Base-by-base conservation (phyloP, 805 yeast genomes). In the Huiozyma naganishii region DNA sequence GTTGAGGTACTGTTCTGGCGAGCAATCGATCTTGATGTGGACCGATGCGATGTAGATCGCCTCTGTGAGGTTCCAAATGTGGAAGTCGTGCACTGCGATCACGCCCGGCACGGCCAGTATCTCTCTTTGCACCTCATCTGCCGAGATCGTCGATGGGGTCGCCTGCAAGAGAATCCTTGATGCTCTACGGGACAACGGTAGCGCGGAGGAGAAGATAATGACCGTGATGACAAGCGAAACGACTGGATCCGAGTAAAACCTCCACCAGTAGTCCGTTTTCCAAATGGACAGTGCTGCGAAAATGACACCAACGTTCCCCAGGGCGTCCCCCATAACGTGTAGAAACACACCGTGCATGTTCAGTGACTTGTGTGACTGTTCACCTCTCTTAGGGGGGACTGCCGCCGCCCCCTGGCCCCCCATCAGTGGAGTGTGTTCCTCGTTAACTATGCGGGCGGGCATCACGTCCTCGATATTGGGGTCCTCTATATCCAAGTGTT, bases 291-390 rank as follows among this genome's bases (percentile, higher is more conserved):
- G 49, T 3, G 97, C 98, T 2, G 96, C 80, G 4, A 73, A 62
- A 45, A 90, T 92, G 42, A 90, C 98, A 51, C 97, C 97, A 43
- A 90, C 67, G 59, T 90, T 90, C 49, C 98, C 97, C 45, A 90
- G 70, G 1, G 97, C 97, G 64, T 90, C 98, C 38, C 97, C 97
- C 53, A 92, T 49, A 9, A 92, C 98, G 59, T 90, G 98, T 57
- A 90, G 70, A 59, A 86, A 92, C 3, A 90, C 97, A 50, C 98
- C 98, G 55, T 86, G 89, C 97, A 90, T 90, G 65, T 92, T 90
- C 69, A 90, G 69, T n/a, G 95, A 84, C 58, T 74, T 77, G 30
- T 64, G 54, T 3, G 11, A 9, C n/a, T 30, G 33, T 8, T 46
- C 68, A 36, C 32, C 49, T 17, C 33, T 41, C 30, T 42, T 41